Evolutionary conservation across 1,284 basidiomycete genomes (phyloP), one percentile per base, ranked within the genome.

Genomic region (Wolfiporia cocos): DNA sequence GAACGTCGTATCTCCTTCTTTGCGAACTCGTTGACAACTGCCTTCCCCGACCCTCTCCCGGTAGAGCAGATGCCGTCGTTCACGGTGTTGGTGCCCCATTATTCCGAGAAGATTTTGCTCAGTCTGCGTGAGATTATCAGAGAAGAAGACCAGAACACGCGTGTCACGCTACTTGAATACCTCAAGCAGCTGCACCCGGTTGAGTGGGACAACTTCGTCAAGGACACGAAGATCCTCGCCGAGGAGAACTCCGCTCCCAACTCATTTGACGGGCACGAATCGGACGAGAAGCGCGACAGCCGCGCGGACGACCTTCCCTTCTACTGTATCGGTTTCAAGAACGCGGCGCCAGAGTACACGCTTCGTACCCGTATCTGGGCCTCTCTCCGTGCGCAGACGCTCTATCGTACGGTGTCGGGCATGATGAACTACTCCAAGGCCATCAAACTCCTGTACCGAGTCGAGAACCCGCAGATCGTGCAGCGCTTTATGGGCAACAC

Each of bases 351-450:
- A 11, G 96, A 99, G 64, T 99, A 97, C 66, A 99, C 95, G 15
- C 82, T 99, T 34, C 92, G 95, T 54, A 99, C 96, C 0, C 90
- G 96, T 65, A 99, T 99, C 56, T 99, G 96, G 96, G 95, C 96
- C 1, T 99, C 95, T 14, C 78, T 99, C 20, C 90, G 96, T 46
- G 95, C 94, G 10, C 96, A 99, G 69, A 99, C 96, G 0, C 78
- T 99, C 26, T 99, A 99, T 68, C 88, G 96, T 51, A 99, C 96
- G 12, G 93, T 99, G n/a, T 99, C 96, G n/a, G 96, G 96, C 44
- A 98, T 99, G 87, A 99, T 99, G 96, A 99, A 99, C 74, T 99
- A 99, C 70, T 89, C 90, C 56, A 99, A 99, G 72, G 95, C 95
- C 15, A 96, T 99, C 81, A 99, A 99, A 69, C 78, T 99, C 23